Evolutionary conservation across 352 stramenopile species (phyloP), one percentile per base, ranked within the genome.

Genomic region (Phytopythium ostracodes): DNA sequence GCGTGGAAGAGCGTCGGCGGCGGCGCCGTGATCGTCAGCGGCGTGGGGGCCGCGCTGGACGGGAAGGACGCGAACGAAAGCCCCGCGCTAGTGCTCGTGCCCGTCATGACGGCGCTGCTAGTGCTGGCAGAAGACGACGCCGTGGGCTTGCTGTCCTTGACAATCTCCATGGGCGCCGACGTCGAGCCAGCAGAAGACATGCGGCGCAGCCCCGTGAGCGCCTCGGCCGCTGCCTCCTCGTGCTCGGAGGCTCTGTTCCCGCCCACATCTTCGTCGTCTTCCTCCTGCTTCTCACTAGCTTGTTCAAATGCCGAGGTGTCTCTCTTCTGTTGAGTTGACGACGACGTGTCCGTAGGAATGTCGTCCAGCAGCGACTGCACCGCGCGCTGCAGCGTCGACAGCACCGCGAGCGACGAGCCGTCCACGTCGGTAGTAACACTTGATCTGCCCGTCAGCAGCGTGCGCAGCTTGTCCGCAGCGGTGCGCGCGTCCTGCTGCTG

Each of bases 211-310:
- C 83, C 83, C 35, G 83, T 92, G 40, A 92, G 77, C 56, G 83
- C 83, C 61, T 92, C 81, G 5, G 83, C 83, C 5, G 83, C 83
- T 31, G 81, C 79, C 36, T 76, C 76, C 59, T 92, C 83, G 64
- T 90, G 81, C 60, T 76, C 66, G 22, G 63, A 75, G 20, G 73
- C 57, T 31, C 65, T 67, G 4, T 57, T 51, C n/a, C 40, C 47
- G 27, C 42, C 56, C 27, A 47, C 52, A 20, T 55, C 66, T 6
- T 72, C 67, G 40, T 70, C 76, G 18, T 33, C 22, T 52, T 25
- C 46, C 10, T 38, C 47, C 25, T 54, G 24, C 5, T 5, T n/a
- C 15, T 33, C 25, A n/a, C n/a, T n/a, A 42, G 67, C 1, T 73
- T 75, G 25, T 73, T 66, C 17, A 58, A 52, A 4, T 59, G 49